Conservation (phyloP, 2,329 filamentous ascomycete species). For the Ophiognomonia clavigignenti-juglandacearum region DNA sequence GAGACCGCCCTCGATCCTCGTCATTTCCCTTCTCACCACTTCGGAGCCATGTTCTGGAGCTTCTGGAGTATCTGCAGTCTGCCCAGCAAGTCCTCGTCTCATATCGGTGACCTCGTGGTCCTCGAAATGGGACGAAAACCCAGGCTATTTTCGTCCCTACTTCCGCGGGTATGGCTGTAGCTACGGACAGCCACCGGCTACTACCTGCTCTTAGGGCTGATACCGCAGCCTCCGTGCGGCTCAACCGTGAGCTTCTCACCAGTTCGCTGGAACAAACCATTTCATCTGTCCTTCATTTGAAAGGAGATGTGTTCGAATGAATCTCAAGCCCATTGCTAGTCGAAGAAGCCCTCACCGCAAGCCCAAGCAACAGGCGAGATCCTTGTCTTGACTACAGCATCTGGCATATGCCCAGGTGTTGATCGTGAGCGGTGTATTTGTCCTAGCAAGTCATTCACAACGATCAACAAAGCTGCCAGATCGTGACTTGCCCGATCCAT, state of each 20-base stretch:
- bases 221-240: conserved; percentile 14
- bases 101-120: not conserved
- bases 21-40: not conserved
- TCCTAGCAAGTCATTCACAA: not conserved
- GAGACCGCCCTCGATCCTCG: conserved; percentile 10
- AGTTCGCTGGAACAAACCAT: not conserved
- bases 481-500: not conserved
- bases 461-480: not conserved
- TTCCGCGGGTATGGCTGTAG: conserved; percentile 4
- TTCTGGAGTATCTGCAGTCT: no score
- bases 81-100: no score
- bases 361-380: conserved; percentile 1
- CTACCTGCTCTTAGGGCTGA: conserved; percentile 14
- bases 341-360: no score
- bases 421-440: not conserved
- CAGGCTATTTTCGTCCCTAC: conserved; percentile 13
- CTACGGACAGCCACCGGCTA: no score
- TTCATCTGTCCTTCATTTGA: not conserved
- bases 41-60: not conserved
- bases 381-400: conserved; percentile 10
- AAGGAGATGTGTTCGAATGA: no score
- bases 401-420: conserved; percentile 5
- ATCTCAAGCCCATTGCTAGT: not conserved
- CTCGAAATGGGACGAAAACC: conserved; percentile 2
- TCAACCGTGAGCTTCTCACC: not conserved